phyloP scores from a whole-genome alignment of 257 asterid genomes.

The Fraxinus cuspidata region DNA sequence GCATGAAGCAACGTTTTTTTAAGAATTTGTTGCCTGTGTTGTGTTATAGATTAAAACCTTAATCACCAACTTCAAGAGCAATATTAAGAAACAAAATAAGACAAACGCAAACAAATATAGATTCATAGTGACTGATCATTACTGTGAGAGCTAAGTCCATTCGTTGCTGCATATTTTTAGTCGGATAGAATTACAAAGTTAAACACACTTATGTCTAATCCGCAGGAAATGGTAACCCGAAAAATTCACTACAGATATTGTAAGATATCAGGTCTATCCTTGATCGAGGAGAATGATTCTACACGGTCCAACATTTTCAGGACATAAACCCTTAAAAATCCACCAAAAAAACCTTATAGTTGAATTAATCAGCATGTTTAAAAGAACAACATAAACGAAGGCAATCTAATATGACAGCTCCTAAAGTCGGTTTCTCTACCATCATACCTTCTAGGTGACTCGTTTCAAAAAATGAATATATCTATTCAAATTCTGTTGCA shows the following conservation, averaged over 20 bases:
- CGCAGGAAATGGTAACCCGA: neutral
- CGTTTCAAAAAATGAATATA: too few species aligned
- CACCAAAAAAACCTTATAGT: neutral
- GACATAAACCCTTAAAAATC: too few species aligned
- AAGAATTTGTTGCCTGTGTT: too few species aligned
- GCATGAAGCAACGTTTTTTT: neutral
- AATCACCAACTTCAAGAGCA: neutral
- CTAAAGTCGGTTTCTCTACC: too few species aligned
- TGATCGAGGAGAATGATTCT: neutral
- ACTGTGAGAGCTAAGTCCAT: neutral
- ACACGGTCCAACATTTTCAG: neutral
- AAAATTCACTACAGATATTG: neutral
- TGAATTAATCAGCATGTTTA: neutral
- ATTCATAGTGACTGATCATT: too few species aligned
- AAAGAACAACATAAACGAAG: too few species aligned
- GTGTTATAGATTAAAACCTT: too few species aligned
- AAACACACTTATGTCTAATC: neutral
- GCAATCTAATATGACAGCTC: neutral
- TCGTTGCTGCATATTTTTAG: neutral
- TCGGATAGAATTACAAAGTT: neutral
- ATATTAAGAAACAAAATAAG: neutral
- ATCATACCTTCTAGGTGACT: too few species aligned
- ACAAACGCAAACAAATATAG: neutral
- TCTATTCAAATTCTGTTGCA: neutral
- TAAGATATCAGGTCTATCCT: neutral